Conservation (phyloP, 805 yeast species). For the Saccharomyces eubayanus region DNA sequence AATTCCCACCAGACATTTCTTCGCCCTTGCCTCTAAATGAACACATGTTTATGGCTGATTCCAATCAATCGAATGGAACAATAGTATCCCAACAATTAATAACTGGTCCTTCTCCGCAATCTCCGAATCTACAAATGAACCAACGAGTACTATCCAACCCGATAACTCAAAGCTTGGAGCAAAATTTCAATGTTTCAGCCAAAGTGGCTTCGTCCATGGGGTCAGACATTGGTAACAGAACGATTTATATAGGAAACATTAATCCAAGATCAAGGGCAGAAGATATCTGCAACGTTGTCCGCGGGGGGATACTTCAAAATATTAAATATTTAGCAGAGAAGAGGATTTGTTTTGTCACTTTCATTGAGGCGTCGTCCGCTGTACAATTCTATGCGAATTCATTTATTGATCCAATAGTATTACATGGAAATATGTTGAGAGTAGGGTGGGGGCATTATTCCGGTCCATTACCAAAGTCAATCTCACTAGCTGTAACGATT, state of each 20-base stretch:
- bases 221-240: conserved; percentile 45
- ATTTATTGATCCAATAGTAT: conserved; percentile 47
- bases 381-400: conserved; percentile 56
- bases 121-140: background rate
- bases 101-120: background rate
- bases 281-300: conserved; percentile 65
- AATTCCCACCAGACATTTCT: background rate
- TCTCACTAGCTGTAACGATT: conserved; percentile 55
- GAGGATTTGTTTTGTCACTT: conserved; percentile 60
- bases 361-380: conserved; percentile 56
- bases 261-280: conserved; percentile 58
- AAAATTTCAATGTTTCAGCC: conserved; percentile 22
- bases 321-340: conserved; percentile 45
- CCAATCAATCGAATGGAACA: background rate
- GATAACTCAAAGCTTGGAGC: conserved; percentile 25
- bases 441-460: conserved; percentile 68
- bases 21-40: background rate
- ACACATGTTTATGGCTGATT: background rate
- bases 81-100: background rate
- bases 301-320: conserved; percentile 68
- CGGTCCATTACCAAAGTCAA: conserved; percentile 50
- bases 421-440: conserved; percentile 54
- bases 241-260: conserved; percentile 60
- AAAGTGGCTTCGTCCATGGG: conserved; percentile 28
- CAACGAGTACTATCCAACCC: conserved; percentile 5